These are phyloP conservation scores for Aspergillus japonicus DNA, from an alignment of 2,329 filamentous ascomycete genomes.

Conservation along the genomic window DNA sequence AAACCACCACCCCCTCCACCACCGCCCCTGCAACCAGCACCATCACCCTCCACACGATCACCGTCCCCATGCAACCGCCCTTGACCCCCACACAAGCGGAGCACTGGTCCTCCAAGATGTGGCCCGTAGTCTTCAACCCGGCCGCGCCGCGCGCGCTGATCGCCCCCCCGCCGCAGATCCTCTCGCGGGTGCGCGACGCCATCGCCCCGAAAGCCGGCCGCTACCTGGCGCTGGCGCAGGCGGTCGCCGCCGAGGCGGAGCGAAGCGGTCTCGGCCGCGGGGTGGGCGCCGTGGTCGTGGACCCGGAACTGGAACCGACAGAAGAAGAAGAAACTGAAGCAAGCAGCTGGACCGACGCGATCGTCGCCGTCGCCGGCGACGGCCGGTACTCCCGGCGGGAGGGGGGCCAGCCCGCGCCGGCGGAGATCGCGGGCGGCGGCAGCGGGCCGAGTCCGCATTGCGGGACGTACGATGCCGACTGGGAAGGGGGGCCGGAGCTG, in stretches of 20 bases:
- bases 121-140: slow-evolving; percentile 48
- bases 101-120: slow-evolving; percentile 41
- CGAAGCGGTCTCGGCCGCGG: slow-evolving; percentile 37
- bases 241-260: slow-evolving; percentile 40
- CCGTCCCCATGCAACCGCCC: slow-evolving; percentile 44
- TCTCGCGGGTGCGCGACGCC: slow-evolving; percentile 34
- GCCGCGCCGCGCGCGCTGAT: slow-evolving; percentile 44
- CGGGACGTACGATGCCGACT: slow-evolving; percentile 31
- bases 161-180: slow-evolving; percentile 42
- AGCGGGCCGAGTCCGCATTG: slow-evolving; percentile 26
- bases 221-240: slow-evolving; percentile 42
- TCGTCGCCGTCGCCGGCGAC: slow-evolving; percentile 47
- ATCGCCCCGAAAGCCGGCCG: slow-evolving; percentile 39
- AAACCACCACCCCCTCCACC: neutral
- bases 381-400: slow-evolving; percentile 39
- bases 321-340: slow-evolving; percentile 18
- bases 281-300: slow-evolving; percentile 47
- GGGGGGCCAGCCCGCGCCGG: slow-evolving; percentile 24
- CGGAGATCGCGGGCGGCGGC: slow-evolving; percentile 18
- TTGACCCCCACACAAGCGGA: slow-evolving; percentile 42
- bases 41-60: slow-evolving; percentile 32
- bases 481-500: slow-evolving; percentile 46
- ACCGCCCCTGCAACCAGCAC: slow-evolving; percentile 10
- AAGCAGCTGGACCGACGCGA: slow-evolving; percentile 32
- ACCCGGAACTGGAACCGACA: slow-evolving; percentile 36